Conservation (phyloP, 2,329 filamentous ascomycete genomes). For the Lasiodiplodia citricola region DNA sequence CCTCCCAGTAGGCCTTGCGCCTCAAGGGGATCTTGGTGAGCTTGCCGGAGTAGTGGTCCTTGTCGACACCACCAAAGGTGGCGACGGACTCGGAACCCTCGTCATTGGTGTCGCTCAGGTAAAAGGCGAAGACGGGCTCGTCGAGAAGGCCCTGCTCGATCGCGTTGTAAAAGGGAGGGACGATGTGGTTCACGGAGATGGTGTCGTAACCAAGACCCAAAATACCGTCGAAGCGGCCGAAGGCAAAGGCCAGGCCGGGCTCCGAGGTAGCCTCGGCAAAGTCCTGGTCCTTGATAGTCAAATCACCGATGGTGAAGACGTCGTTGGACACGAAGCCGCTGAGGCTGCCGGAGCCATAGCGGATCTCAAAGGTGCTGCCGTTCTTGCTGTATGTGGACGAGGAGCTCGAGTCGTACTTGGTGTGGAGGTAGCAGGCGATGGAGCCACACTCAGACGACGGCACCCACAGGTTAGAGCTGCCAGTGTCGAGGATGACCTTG, state of each 20-base stretch:
- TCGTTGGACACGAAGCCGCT: slow-evolving; percentile 94
- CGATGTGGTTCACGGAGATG: slow-evolving; percentile 95
- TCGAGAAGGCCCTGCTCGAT: slow-evolving; percentile 87
- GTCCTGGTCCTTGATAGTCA: slow-evolving; percentile 85
- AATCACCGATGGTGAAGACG: slow-evolving; percentile 82
- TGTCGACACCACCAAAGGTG: slow-evolving; percentile 86
- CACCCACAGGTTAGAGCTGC: slow-evolving; percentile 99
- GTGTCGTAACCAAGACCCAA: slow-evolving; percentile 92
- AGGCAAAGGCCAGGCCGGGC: slow-evolving; percentile 96
- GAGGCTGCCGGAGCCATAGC: slow-evolving; percentile 92
- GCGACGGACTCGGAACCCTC: slow-evolving; percentile 81
- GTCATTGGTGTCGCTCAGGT: slow-evolving; percentile 77
- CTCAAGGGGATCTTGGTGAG: slow-evolving; percentile 92
- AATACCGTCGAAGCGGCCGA: slow-evolving; percentile 96
- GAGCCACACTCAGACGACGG: slow-evolving; percentile 88
- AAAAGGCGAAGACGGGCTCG: slow-evolving; percentile 94
- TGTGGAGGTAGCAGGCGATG: slow-evolving; percentile 97
- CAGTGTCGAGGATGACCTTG: slow-evolving; percentile 98
- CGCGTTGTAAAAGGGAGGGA: slow-evolving; percentile 97
- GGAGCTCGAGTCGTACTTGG: slow-evolving; percentile 88
- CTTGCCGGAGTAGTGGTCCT: slow-evolving; percentile 82
- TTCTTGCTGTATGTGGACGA: slow-evolving; percentile 96
- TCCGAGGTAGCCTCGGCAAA: slow-evolving; percentile 97
- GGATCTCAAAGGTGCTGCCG: slow-evolving; percentile 88
- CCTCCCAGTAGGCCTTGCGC: slow-evolving; percentile 99